Base-by-base conservation (phyloP, 192 early-diverging fungal species). In the Entomortierella lignicola region DNA sequence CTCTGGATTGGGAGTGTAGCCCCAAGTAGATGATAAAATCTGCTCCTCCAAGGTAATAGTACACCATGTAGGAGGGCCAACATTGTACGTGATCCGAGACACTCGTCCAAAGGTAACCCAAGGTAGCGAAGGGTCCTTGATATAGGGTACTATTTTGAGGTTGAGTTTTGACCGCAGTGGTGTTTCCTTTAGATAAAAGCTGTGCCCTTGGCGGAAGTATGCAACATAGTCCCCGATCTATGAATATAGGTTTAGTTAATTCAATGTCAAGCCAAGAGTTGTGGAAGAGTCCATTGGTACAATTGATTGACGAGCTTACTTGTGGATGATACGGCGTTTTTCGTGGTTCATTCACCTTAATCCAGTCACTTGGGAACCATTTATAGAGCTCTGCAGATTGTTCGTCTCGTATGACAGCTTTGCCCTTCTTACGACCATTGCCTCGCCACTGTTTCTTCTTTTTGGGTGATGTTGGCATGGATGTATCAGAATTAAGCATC, bases 61-160 rank as follows among this genome's bases (percentile, higher is more conserved):
- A 66, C 92, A 94, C 71, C 83, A 91, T 0, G 89, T 85, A 4
- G 91, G 92, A 10, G 91, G 92, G 0, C 92, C 92, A 11, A 92
- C 90, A 8, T 82, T 73, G 80, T 91, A 94, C 26, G 80, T 77
- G 60, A 90, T 75, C 26, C 81, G 69, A 1, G 77, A 74, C 1
- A 94, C 87, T 21, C 82, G 83, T 11, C 85, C 90, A 83, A 89
- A 92, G 4, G 82, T 85, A 0, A 89, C 84, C 53, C 75, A 79
- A 7, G 67, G 62, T 23, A 79, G 25, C 2, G 39, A 30, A 7
- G 67, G 58, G 23, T 79, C 75, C 52, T 69, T 69, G 39, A 64
- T 65, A 48, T 60, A 79, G 2, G 75, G 75, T 4, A 61, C 75
- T 10, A 59, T 41, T 42, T 79, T 79, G 13, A 70, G 50, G 44